Base-by-base conservation (phyloP, 2,329 filamentous ascomycete species). In the Pseudogymnoascus sp. region DNA sequence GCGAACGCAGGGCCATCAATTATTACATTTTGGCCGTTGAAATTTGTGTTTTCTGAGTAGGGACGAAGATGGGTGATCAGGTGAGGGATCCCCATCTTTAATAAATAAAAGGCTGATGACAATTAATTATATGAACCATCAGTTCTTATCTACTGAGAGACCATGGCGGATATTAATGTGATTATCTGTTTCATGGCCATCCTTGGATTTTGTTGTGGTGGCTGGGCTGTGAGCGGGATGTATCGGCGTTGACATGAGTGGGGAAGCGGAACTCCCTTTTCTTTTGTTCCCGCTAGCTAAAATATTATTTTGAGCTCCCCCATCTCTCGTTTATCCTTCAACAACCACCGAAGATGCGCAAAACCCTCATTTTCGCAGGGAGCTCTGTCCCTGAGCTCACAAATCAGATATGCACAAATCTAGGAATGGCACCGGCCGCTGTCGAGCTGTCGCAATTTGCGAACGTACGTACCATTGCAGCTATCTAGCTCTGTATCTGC, bases 1-100 rank as follows among this genome's bases (percentile, higher is more conserved):
- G 91, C 89, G 25, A 96, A 76, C 1, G 85, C 87, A 4, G 92
- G 91, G 0, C 91, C 92, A 72, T 96, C 92, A 63, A 96, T 84
- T 50, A 84, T 79, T 18, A 82, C 75, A 5, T 69, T 69, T 40
- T 78, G 71, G 25, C 75, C 73, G 40, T 73, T 68, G 1, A 89
- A 74, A 10, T 71, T 67, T 6, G 72, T 73, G 16, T 74, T 69
- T 28, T 75, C 72, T 1, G 81, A 80, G 71, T 82, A 85, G 0
- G 80, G 80, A 65, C 79, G 75, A 47, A 89, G 73, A 60, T 80
- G 78, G 12, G 76, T 73, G 53, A 78, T 79, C 4, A 89, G 75
- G 66, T 80, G 79, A 42, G 79, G 81, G 53, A 89, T 84, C 0
- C 86, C 86, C 86, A 89, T 80, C 80, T 18, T 56, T 66, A 60